Evolutionary conservation across 164 flowering plant species (phyloP).

Genomic region (Litsea cubeba): DNA sequence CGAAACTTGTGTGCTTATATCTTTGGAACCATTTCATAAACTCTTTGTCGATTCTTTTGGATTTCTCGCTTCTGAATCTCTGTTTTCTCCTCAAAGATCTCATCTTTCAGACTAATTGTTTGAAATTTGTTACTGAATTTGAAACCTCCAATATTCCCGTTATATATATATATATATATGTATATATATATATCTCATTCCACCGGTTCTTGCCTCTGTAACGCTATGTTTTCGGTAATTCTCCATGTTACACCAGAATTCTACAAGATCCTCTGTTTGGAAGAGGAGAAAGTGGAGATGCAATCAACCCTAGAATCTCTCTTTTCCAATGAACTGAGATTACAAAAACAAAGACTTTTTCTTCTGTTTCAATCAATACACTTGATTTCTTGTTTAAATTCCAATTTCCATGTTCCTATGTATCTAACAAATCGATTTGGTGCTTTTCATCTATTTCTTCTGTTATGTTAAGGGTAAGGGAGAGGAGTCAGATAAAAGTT

Average conservation of each 20-base stretch:
- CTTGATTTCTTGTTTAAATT: neutral
- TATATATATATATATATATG: too few species aligned
- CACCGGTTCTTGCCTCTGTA: neutral
- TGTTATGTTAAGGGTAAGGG: slow-evolving; percentile 2
- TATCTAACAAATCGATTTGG: neutral
- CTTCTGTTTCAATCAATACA: neutral
- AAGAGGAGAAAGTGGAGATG: neutral
- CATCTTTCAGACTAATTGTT: neutral
- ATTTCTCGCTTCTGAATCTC: neutral
- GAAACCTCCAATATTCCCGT: neutral
- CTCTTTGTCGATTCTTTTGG: neutral
- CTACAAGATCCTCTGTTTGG: neutral
- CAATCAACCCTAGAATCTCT: neutral
- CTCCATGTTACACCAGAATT: neutral
- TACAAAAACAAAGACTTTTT: neutral
- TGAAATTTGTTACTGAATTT: neutral
- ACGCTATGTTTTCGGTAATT: neutral
- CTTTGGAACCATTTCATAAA: neutral
- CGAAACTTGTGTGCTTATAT: neutral
- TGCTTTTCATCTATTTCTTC: neutral
- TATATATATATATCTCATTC: neutral
- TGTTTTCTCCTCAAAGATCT: neutral
- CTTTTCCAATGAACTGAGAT: neutral
- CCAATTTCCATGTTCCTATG: neutral
- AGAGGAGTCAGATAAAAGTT: slow-evolving; percentile 1